Percentiles rank a stretch among this genome's conserved stretches.
Conservation (phyloP, 2,329 filamentous ascomycete genomes). For the Aspergillus arachidicola region DNA sequence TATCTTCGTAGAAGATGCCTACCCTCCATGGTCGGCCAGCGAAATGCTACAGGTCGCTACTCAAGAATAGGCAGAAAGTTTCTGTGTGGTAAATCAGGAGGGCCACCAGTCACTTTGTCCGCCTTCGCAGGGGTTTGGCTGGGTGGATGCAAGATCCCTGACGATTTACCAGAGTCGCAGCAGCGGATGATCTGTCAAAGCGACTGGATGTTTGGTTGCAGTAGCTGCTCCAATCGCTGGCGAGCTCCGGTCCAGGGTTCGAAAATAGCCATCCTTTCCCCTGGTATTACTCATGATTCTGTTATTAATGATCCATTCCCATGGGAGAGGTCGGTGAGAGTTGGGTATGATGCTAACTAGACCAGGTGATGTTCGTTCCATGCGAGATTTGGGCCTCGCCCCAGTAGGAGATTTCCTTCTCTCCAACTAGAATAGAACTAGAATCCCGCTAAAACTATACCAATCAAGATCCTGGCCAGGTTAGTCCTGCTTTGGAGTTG, state of each 20-base stretch:
- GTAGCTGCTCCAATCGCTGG: not conserved
- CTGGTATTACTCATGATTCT: not conserved
- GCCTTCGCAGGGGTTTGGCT: conserved; percentile 5
- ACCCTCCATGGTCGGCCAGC: not conserved
- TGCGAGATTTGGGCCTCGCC: conserved; percentile 15
- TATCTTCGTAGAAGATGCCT: not conserved
- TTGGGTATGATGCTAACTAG: conserved; percentile 5
- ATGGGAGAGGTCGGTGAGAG: not conserved
- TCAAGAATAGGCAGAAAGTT: not conserved
- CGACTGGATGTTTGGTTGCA: not conserved
- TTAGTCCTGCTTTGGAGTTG: not conserved
- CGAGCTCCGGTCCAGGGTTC: conserved; percentile 7
- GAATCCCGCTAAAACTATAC: not conserved
- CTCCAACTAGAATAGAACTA: conserved; percentile 2
- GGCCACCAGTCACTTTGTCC: conserved; percentile 6
- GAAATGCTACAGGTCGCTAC: not conserved
- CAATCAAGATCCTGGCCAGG: not conserved
- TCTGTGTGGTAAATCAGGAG: conserved; percentile 25
- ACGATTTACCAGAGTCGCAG: conserved; percentile 15
- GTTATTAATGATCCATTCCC: not conserved
- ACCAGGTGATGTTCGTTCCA: conserved; percentile 23
- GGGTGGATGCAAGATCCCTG: conserved; percentile 13
- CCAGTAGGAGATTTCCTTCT: not conserved
- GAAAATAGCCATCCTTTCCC: not conserved
- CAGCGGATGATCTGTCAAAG: conserved; percentile 17